Percentiles rank a stretch among this genome's conserved stretches.
phyloP scores from a whole-genome alignment of 2,329 filamentous ascomycete species.

The Phyllosticta citriasiana region DNA sequence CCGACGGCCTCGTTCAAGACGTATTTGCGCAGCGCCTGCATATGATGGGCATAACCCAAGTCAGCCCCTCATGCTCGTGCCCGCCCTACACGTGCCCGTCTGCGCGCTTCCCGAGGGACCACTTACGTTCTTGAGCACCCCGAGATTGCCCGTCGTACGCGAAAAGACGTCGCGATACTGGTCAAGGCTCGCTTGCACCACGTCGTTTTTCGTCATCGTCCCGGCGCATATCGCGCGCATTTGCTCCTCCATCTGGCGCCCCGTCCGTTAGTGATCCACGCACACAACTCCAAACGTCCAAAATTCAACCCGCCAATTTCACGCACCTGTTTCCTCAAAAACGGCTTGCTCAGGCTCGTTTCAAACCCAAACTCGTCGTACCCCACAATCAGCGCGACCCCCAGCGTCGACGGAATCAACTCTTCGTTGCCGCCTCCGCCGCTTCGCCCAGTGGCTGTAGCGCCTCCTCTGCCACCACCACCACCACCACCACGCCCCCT shows the following conservation, averaged over 20 bases:
- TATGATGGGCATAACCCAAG: conserved; percentile 7
- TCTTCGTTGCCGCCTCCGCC: conserved; percentile 53
- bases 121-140: conserved; percentile 46
- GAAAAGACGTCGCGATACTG: conserved; percentile 83
- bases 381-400: conserved; percentile 83
- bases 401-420: conserved; percentile 86
- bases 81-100: conserved; percentile 6
- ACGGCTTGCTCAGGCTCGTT: conserved; percentile 87
- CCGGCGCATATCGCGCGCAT: conserved; percentile 97
- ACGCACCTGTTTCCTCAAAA: conserved; percentile 72
- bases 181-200: conserved; percentile 72
- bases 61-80: conserved; percentile 13
- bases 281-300: background rate
- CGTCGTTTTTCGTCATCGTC: conserved; percentile 58
- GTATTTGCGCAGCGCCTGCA: conserved; percentile 31
- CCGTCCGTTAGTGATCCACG: conserved; percentile 4
- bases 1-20: conserved; percentile 19
- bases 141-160: conserved; percentile 67
- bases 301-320: background rate
- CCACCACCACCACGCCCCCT: conserved; percentile 6
- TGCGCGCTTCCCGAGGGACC: background rate
- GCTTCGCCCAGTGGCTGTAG: conserved; percentile 24
- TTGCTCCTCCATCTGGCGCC: conserved; percentile 67
- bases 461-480: conserved; percentile 12
- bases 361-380: conserved; percentile 93